phyloP scores from a whole-genome alignment of 345 rosid genomes.

The Gossypium rotundifolium region DNA sequence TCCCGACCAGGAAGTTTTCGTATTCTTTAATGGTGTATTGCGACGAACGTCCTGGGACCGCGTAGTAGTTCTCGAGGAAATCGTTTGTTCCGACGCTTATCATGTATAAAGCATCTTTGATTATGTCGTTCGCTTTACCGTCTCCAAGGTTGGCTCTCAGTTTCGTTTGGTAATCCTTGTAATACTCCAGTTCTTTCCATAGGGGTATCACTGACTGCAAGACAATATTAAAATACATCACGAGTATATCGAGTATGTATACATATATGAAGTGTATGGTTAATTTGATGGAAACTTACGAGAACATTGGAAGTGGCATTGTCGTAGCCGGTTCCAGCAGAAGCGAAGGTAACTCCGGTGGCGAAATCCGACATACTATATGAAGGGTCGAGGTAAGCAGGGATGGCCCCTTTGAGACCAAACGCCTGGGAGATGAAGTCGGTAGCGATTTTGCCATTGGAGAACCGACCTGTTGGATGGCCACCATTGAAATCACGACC shows the following conservation, averaged over 20 bases:
- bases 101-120: constrained; percentile 36
- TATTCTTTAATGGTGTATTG: constrained; percentile 31
- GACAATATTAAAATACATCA: background rate
- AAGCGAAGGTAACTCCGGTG: constrained; percentile 51
- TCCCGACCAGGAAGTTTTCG: constrained; percentile 33
- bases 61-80: constrained; percentile 57
- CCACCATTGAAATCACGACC: constrained; percentile 53
- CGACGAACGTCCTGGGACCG: constrained; percentile 33
- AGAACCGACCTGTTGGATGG: constrained; percentile 46
- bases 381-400: constrained; percentile 53
- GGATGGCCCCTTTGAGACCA: constrained; percentile 40
- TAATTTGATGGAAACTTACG: constrained; percentile 19
- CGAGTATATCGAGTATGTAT: background rate
- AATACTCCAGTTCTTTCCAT: constrained; percentile 55
- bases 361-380: constrained; percentile 50
- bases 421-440: constrained; percentile 46
- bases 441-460: constrained; percentile 43
- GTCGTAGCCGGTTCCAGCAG: constrained; percentile 56
- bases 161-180: constrained; percentile 41
- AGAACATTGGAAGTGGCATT: constrained; percentile 52
- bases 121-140: constrained; percentile 21
- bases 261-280: background rate
- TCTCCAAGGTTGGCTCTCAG: constrained; percentile 40
- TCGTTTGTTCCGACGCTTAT: constrained; percentile 62
- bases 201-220: constrained; percentile 47